These are phyloP conservation scores for Tylopilus subfusipes DNA, from an alignment of 768 basidiomycete species.

Conservation along the genomic window DNA sequence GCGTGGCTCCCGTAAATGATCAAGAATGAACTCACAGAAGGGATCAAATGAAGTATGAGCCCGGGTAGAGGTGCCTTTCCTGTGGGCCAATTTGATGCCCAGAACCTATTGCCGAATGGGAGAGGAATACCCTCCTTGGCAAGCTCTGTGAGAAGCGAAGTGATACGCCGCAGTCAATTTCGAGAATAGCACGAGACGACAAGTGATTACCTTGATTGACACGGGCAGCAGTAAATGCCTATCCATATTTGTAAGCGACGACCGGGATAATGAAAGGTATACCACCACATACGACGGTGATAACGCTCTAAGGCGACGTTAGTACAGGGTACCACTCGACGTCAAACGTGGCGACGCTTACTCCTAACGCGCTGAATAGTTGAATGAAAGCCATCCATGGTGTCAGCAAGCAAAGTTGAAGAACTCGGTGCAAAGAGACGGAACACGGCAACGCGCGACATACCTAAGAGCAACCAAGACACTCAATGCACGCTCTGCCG, in stretches of 20 bases:
- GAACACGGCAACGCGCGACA: not conserved
- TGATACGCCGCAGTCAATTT: too few relatives aligned
- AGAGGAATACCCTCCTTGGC: conserved; percentile 62
- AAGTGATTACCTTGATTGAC: conserved; percentile 45
- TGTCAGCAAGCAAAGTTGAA: not conserved
- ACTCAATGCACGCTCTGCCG: conserved; percentile 50
- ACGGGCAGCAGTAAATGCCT: conserved; percentile 50
- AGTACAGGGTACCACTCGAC: not conserved
- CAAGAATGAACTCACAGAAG: conserved; percentile 35
- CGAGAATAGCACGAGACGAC: not conserved
- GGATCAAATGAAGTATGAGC: conserved; percentile 51
- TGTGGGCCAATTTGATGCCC: conserved; percentile 61
- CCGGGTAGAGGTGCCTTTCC: conserved; percentile 53
- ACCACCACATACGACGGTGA: conserved; percentile 25
- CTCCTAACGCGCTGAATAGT: conserved; percentile 33
- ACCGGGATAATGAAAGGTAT: not conserved
- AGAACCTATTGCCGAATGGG: conserved; percentile 55
- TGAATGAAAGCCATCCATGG: not conserved
- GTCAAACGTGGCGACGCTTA: conserved; percentile 7
- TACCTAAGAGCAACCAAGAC: conserved; percentile 57
- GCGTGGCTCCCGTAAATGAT: not conserved
- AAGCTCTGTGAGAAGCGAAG: conserved; percentile 36
- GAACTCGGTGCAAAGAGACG: not conserved
- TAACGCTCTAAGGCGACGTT: conserved; percentile 22
- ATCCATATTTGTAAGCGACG: not conserved